Evolutionary conservation across 1,284 basidiomycete genomes (phyloP).

Genomic region (Heterobasidion irregulare): DNA sequence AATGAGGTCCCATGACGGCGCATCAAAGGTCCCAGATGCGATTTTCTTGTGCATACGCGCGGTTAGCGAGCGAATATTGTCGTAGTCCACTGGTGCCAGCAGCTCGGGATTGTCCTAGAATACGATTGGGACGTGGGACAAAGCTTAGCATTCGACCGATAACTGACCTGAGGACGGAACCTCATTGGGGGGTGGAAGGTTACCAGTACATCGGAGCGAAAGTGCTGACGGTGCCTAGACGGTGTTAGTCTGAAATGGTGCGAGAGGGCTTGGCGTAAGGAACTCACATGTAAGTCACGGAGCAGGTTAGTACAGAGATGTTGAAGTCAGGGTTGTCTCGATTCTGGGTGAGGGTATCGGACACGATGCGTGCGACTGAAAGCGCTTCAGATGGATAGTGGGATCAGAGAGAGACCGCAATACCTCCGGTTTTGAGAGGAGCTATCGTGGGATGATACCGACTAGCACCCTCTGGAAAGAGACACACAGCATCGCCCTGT

Average conservation of each 20-base stretch:
- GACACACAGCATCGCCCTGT: slow-evolving; percentile 68
- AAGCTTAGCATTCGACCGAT: not conserved
- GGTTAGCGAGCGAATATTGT: slow-evolving; percentile 54
- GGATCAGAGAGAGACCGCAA: not conserved
- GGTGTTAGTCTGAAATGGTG: slow-evolving; percentile 4
- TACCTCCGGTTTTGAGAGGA: slow-evolving; percentile 79
- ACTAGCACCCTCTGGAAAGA: slow-evolving; percentile 81
- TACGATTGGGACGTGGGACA: not conserved
- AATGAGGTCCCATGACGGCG: slow-evolving; percentile 75
- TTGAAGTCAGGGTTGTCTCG: slow-evolving; percentile 60
- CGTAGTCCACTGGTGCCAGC: slow-evolving; percentile 56
- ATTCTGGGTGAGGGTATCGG: slow-evolving; percentile 69
- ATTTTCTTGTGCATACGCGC: slow-evolving; percentile 58
- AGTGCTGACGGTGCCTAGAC: slow-evolving; percentile 57
- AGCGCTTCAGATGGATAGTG: too few species aligned
- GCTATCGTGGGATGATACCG: slow-evolving; percentile 77
- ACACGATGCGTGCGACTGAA: slow-evolving; percentile 70
- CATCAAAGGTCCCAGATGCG: slow-evolving; percentile 68
- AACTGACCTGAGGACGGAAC: slow-evolving; percentile 51
- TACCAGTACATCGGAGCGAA: slow-evolving; percentile 79
- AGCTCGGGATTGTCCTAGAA: slow-evolving; percentile 45
- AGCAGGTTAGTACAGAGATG: slow-evolving; percentile 67
- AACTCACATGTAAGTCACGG: slow-evolving; percentile 73
- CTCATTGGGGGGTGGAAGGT: slow-evolving; percentile 71
- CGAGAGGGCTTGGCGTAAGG: slow-evolving; percentile 27